These are phyloP conservation scores for Aspergillus quadricinctus DNA, from an alignment of 2,329 filamentous ascomycete genomes.

Conservation along the genomic window DNA sequence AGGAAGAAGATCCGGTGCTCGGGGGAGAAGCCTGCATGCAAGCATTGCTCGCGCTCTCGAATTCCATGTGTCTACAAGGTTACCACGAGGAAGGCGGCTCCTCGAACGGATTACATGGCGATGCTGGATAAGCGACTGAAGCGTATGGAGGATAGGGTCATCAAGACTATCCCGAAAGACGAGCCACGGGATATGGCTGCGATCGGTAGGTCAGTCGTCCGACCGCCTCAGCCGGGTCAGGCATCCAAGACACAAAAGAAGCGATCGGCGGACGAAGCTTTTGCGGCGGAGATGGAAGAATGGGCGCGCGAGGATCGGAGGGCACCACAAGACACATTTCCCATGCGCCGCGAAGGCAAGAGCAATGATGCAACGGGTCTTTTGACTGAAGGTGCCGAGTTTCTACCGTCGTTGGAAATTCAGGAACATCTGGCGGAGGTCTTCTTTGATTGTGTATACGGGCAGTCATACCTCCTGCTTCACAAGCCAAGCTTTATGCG, in stretches of 20 bases:
- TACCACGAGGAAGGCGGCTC: conserved; percentile 87
- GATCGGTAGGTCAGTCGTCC: conserved; percentile 77
- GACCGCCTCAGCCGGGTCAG: conserved; percentile 64
- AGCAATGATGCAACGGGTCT: conserved; percentile 72
- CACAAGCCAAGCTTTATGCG: conserved; percentile 98
- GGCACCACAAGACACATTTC: conserved; percentile 46
- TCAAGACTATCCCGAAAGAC: conserved; percentile 87
- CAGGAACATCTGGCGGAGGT: conserved; percentile 92
- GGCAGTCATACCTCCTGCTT: conserved; percentile 87
- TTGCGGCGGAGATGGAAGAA: conserved; percentile 72
- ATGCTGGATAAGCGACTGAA: conserved; percentile 96
- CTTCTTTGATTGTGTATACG: conserved; percentile 94
- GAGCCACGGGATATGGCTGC: conserved; percentile 65
- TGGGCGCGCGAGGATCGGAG: conserved; percentile 65
- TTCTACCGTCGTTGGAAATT: conserved; percentile 76
- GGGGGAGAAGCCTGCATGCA: conserved; percentile 95
- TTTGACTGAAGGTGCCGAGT: conserved; percentile 75
- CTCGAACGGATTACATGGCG: conserved; percentile 96
- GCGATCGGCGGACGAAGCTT: conserved; percentile 79
- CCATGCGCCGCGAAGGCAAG: conserved; percentile 54
- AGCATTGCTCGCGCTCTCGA: conserved; percentile 86
- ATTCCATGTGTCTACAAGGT: conserved; percentile 98
- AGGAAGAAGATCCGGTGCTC: conserved; percentile 98
- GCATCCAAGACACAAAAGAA: conserved; percentile 66
- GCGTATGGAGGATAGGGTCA: conserved; percentile 95